These are phyloP conservation scores for Rugonectria rugulosa DNA, from an alignment of 2,329 filamentous ascomycete species.

Conservation along the genomic window DNA sequence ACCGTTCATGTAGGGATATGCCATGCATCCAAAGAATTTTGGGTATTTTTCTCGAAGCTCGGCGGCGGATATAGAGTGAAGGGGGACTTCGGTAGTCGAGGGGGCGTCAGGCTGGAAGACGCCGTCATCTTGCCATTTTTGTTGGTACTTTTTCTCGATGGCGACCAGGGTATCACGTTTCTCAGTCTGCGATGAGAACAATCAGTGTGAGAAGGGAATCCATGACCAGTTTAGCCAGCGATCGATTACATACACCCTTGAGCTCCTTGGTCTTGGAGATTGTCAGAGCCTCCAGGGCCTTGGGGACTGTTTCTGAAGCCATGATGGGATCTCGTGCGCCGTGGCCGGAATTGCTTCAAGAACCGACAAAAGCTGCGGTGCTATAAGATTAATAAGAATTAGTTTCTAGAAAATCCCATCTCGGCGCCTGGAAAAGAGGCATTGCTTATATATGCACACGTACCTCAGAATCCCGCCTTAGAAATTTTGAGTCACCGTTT, in stretches of 20 bases:
- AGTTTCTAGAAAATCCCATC: conserved; percentile 2
- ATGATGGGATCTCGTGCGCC: conserved; percentile 46
- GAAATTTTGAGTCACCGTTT: conserved; percentile 44
- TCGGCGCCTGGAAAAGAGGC: neutral
- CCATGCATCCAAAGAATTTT: conserved; percentile 81
- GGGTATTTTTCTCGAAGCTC: conserved; percentile 82
- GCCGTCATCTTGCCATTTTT: conserved; percentile 58
- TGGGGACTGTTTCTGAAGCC: conserved; percentile 51
- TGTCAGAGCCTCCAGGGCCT: conserved; percentile 59
- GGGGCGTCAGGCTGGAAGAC: conserved; percentile 91
- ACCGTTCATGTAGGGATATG: conserved; percentile 79
- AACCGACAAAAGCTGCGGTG: conserved; percentile 32
- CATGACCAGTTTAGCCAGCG: neutral
- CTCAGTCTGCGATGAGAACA: conserved; percentile 67
- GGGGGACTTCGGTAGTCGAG: conserved; percentile 77
- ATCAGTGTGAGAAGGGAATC: conserved; percentile 9
- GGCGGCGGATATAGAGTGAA: conserved; percentile 74
- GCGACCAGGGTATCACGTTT: conserved; percentile 84
- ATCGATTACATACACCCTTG: conserved; percentile 57
- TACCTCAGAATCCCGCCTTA: conserved; percentile 35
- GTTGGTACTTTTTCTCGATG: conserved; percentile 91
- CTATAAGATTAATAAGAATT: conserved; percentile 6
- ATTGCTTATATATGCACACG: conserved; percentile 5
- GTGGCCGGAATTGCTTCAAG: conserved; percentile 25
- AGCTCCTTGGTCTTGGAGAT: conserved; percentile 68